Evolutionary conservation across 1,284 basidiomycete species (phyloP), one percentile per base, ranked within the genome.

Genomic region (Rhodotorula sp.): DNA sequence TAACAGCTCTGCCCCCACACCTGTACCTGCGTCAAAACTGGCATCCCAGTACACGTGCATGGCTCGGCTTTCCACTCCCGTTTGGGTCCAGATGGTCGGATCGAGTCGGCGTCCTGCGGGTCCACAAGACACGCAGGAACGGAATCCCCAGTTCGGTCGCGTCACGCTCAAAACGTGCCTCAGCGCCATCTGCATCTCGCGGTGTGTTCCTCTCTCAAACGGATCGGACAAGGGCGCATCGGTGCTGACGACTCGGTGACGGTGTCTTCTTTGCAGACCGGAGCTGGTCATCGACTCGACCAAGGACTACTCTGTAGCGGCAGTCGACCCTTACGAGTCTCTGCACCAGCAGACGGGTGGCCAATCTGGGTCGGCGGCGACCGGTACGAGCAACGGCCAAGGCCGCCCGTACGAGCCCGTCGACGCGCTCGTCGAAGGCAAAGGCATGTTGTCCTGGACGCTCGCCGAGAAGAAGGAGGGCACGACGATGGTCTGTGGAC

Each of bases 391-490:
- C 20, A 26, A 56, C 5, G 26, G 15, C 16, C 54, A 31, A 16
- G 26, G 7, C 26, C 54, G 29, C 8, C 49, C 48, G 21, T 20
- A 29, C 49, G 54, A 43, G 1, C 23, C 59, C 3, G 70, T 58
- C 18, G 64, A 70, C 6, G 69, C 65, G 5, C 58, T 77, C n/a
- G 74, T 77, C 23, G 76, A 77, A 59, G 76, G 76, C 51, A 77
- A 77, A 39, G 73, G 76, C 16, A 77, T 77, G 76, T 63, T 77
- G 29, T 77, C 76, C 7, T 77, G 76, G 76, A 70, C 72, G 20
- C 52, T 77, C 57, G 73, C 73, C 15, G 76, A 77, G 57, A 77
- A 75, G 68, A 70, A 72, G 52, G 74, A 77, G 34, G 76, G 76
- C 3, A 73, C 69, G 57, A 75, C 76, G 46, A 70, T 65, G 57